phyloP scores from a whole-genome alignment of 192 early-diverging fungal genomes.

The Coemansia sp. region DNA sequence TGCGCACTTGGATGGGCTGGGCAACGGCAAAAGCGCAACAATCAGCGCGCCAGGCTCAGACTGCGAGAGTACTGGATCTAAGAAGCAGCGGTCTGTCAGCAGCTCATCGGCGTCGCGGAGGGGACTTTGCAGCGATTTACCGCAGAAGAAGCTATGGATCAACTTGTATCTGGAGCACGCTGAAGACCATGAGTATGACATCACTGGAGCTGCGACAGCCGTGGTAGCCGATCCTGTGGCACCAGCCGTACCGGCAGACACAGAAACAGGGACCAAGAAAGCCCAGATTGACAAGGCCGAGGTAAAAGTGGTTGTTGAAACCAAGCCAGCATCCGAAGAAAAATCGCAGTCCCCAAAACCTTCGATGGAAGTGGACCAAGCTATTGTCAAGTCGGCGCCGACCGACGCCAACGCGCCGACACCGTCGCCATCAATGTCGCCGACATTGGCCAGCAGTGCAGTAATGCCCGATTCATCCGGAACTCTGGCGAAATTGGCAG shows the following conservation, averaged over 20 bases:
- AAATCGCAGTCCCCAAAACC: background rate
- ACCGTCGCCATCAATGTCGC: conserved; percentile 26
- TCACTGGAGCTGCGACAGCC: background rate
- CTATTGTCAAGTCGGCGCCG: conserved; percentile 28
- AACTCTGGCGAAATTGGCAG: background rate
- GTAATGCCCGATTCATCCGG: background rate
- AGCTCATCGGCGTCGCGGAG: background rate
- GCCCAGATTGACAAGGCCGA: background rate
- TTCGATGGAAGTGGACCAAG: background rate
- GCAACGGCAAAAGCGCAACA: background rate
- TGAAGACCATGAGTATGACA: background rate
- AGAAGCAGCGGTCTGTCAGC: conserved; percentile 24
- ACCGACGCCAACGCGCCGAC: conserved; percentile 46
- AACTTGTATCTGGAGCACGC: conserved; percentile 38
- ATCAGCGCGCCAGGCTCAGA: background rate
- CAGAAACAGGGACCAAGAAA: background rate
- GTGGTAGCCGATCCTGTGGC: background rate
- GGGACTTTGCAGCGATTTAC: conserved; percentile 12
- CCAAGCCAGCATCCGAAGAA: background rate
- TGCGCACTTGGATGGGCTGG: background rate
- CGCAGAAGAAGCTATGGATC: conserved; percentile 54
- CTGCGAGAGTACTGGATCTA: conserved; percentile 10
- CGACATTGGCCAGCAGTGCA: background rate
- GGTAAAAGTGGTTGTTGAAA: background rate
- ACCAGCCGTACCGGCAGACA: background rate